Base-by-base conservation (phyloP, 2,329 filamentous ascomycete species). In the Cladosporium sp. region DNA sequence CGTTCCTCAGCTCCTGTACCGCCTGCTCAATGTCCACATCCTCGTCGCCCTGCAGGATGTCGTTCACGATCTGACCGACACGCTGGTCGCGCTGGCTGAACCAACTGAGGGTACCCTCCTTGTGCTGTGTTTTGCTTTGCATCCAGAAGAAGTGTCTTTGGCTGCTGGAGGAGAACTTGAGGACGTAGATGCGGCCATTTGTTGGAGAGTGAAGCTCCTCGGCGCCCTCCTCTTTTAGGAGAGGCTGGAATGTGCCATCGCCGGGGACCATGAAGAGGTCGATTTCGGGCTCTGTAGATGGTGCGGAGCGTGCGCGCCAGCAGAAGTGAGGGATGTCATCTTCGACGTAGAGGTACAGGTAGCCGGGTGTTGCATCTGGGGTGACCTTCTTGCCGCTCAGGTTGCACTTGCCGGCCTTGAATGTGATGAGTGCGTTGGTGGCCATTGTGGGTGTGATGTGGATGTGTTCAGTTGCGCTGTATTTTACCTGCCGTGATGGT, bases 271-370 rank as follows among this genome's bases (percentile, higher is more conserved):
- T 97, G 73, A 97, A 88, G 43, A 99, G 86, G 76, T 99, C 93
- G 68, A 97, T 81, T 67, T 95, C 90, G 65, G 93, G 90, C 66
- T 91, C 81, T 68, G 90, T 86, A 70, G 92, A 80, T 25, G 89
- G 83, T 66, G 87, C 86, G 70, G 84, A 85, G 70, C 95, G 90
- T 74, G 91, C 89, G 70, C 93, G 90, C 96, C 96, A 99, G 86
- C 93, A 97, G 82, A 99, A 97, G 82, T 97, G 93, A 67, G 96
- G 85, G 67, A 99, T 86, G 61, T 97, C 94, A 89, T 97, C 94
- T 84, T 96, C 93, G 60, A 86, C 86, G 80, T 95, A 97, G 63
- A 98, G 88, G 78, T 96, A 98, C 76, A 98, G 87, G 79, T 96
- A 97, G 72, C 94, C 94, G 5, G 88, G 88, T 10, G 88, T 89